Evolutionary conservation across 2,329 filamentous ascomycete genomes (phyloP), one percentile per base, ranked within the genome.

Genomic region (Aspergillus carbonarius): DNA sequence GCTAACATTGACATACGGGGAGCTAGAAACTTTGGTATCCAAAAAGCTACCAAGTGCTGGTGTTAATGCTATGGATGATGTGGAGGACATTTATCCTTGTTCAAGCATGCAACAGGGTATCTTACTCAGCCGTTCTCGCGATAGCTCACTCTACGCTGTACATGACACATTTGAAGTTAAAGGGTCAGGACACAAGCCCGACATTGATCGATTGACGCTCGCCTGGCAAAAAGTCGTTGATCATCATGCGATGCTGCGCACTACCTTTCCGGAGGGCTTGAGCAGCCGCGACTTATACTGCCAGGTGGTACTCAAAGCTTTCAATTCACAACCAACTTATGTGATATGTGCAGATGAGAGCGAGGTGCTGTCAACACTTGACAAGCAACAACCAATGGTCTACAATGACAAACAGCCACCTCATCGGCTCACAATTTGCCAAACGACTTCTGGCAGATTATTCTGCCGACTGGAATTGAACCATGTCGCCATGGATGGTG

Each of bases 401-500:
- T 72, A 74, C 49, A 64, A 64, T 23, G 55, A 68, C 8, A 47
- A 57, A 5, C 60, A 72, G 9, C 75, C 81, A 3, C 76, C 80
- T 27, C 78, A 83, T 64, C 75, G 75, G 5, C 73, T 82, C 48
- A 78, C 73, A 0, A 72, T 82, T 32, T 81, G 78, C 55, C 73
- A 77, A 63, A 79, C 77, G 9, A 67, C 66, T 3, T 60, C 63
- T 1, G 68, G 69, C 12, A 70, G 69, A 46, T 58, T 81, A 0
- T 79, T 78, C 63, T 77, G 78, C 42, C 78, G 78, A 39, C 68
- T 83, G 12, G 81, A 84, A 55, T 70, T 84, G 17, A 83, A 78
- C 60, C 82, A 84, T 61, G 78, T 77, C 9, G 78, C 81, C 30
- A 81, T 79, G 70, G 82, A 84, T 67, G 82, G 81, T 1, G 75